A percentile compares a stretch with the other conserved stretches of the same genome.
phyloP scores from a whole-genome alignment of 1,284 basidiomycete species.

The Boletellus sp. region DNA sequence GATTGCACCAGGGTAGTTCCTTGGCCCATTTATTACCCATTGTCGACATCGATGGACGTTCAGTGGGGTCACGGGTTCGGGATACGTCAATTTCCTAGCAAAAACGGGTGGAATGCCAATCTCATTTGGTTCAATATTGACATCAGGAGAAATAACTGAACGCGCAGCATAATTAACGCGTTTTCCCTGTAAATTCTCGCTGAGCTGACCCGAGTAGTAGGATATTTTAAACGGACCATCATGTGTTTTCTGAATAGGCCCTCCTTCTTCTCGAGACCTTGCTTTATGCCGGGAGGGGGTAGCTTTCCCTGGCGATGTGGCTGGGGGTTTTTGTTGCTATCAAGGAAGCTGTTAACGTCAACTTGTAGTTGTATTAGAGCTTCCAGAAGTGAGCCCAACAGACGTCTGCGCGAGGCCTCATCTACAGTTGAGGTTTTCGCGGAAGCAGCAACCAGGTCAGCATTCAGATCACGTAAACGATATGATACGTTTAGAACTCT shows the following conservation, averaged over 20 bases:
- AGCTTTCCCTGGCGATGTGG: conserved; percentile 83
- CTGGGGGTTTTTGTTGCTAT: conserved; percentile 93
- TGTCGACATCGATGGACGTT: conserved; percentile 91
- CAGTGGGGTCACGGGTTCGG: conserved; percentile 91
- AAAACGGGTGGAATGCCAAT: conserved; percentile 98
- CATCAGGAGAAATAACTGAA: conserved; percentile 98
- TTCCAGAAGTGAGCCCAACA: conserved; percentile 76
- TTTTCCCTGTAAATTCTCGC: conserved; percentile 71
- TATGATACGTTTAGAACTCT: conserved; percentile 83
- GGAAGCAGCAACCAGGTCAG: conserved; percentile 59
- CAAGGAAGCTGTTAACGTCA: conserved; percentile 96
- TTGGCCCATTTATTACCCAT: conserved; percentile 90
- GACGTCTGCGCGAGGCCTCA: conserved; percentile 51
- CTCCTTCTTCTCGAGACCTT: conserved; percentile 97
- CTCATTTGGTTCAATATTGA: conserved; percentile 99
- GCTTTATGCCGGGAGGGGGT: conserved; percentile 95
- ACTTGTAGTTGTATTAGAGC: conserved; percentile 87
- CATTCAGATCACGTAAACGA: conserved; percentile 76
- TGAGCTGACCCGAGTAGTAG: conserved; percentile 2
- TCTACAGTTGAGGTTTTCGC: conserved; percentile 57
- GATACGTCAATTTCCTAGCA: conserved; percentile 94
- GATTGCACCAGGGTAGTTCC: conserved; percentile 88
- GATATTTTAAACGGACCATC: conserved; percentile 75
- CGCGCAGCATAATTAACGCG: conserved; percentile 99
- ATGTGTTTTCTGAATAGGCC: conserved; percentile 98